Evolutionary conservation across 768 basidiomycete genomes (phyloP), one percentile per base, ranked within the genome.

Genomic region (Lactarius indigo): DNA sequence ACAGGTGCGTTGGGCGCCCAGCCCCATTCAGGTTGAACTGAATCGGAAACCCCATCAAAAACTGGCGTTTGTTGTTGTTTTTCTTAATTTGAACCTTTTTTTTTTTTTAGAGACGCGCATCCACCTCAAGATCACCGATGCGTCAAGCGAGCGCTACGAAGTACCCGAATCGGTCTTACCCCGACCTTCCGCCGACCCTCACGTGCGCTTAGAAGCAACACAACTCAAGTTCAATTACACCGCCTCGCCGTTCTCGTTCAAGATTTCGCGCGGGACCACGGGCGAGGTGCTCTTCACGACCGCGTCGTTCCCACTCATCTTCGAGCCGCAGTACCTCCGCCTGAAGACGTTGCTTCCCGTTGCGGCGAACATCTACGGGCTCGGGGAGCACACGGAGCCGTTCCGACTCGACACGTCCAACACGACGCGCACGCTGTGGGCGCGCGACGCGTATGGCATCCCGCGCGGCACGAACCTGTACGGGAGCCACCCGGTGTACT

Each of bases 301-400:
- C 3, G 79, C 79, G 2, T 79, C 80, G 10, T 81, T 87, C 70
- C 79, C 89, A 0, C 75, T 91, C 74, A 85, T 94, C 68, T 92
- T 88, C 71, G 88, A 91, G 70, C 83, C 87, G 1, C 90, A 91
- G 75, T 92, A 89, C 73, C 79, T 92, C 17, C 87, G 89, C 61
- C 77, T 92, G 68, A 87, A 89, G 73, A 89, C 88, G 20, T 74
- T 72, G 55, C 75, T 92, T 0, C 87, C 89, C 0, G 61, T 74
- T 3, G 74, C 83, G 50, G 83, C 90, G 31, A 91, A 91, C 74
- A 83, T 92, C 63, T 91, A 90, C 72, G 91, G 91, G 2, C 80
- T 92, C 12, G 90, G 91, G n/a, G 89, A 89, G 70, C 87, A 89
- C 73, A 85, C 85, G 5, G 82, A 89, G 65, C 71, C 83, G 0